phyloP scores from a whole-genome alignment of 176 grass and related monocot genomes.

The Triticum aestivum region IWGSC_CS_RefSeq_v2.1 NC_057804.1:76540563-76541062 shows the following conservation, averaged over 20 bases:
- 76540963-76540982: constrained; percentile 17
- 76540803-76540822: constrained; percentile 20
- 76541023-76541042: background rate
- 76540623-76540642: background rate
- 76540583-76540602: constrained; percentile 14
- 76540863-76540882: background rate
- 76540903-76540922: background rate
- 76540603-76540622: constrained; percentile 18
- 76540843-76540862: background rate
- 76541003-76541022: background rate
- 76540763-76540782: background rate
- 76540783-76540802: background rate
- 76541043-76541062: background rate
- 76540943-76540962: constrained; percentile 6
- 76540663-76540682: background rate
- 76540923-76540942: constrained; percentile 18
- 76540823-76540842: background rate
- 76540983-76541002: background rate
- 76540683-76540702: constrained; percentile 7
- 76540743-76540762: constrained; percentile 32
- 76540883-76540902: background rate
- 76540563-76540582: background rate
- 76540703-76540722: background rate
- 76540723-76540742: background rate
- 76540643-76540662: background rate